A percentile compares a stretch with the other conserved stretches of the same genome.
Evolutionary conservation across 257 asterid genomes (phyloP).

Genomic region (Asclepias syriaca): DNA sequence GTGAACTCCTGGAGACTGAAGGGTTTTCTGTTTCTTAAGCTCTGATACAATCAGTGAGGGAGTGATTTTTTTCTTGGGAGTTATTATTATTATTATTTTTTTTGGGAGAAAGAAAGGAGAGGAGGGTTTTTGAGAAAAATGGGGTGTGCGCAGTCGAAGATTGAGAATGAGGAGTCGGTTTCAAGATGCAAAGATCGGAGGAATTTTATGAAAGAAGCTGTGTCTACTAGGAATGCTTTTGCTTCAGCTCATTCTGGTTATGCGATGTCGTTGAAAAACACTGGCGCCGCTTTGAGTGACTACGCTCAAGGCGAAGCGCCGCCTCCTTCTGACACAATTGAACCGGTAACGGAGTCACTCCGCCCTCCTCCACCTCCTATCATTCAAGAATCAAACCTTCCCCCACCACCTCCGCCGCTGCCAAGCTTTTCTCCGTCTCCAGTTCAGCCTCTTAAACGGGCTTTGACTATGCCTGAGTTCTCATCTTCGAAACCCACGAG

Average conservation of each 20-base stretch:
- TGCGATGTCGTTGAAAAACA: slow-evolving; percentile 67
- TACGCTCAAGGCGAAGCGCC: slow-evolving; percentile 86
- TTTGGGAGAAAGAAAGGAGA: no score
- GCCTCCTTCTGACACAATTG: slow-evolving; percentile 32
- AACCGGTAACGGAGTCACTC: slow-evolving; percentile 40
- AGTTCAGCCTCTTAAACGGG: slow-evolving; percentile 56
- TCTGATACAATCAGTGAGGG: no score
- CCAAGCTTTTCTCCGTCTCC: slow-evolving; percentile 92
- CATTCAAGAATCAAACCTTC: slow-evolving; percentile 55
- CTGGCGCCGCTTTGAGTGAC: slow-evolving; percentile 93
- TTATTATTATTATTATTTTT: no score
- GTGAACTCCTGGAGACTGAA: neutral
- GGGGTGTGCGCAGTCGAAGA: slow-evolving; percentile 87
- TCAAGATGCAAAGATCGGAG: slow-evolving; percentile 86
- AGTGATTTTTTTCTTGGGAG: no score
- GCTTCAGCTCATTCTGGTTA: slow-evolving; percentile 94
- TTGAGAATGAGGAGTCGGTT: slow-evolving; percentile 90
- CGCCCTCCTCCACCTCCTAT: slow-evolving; percentile 64
- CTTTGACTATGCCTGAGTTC: slow-evolving; percentile 75
- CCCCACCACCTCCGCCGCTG: slow-evolving; percentile 85
- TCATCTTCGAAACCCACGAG: slow-evolving; percentile 30
- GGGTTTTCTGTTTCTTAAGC: neutral
- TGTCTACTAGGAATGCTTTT: slow-evolving; percentile 70
- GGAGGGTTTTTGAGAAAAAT: no score
- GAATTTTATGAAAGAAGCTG: slow-evolving; percentile 83